phyloP scores from a whole-genome alignment of 345 rosid species.

The Citrus mangshanensis region DNA sequence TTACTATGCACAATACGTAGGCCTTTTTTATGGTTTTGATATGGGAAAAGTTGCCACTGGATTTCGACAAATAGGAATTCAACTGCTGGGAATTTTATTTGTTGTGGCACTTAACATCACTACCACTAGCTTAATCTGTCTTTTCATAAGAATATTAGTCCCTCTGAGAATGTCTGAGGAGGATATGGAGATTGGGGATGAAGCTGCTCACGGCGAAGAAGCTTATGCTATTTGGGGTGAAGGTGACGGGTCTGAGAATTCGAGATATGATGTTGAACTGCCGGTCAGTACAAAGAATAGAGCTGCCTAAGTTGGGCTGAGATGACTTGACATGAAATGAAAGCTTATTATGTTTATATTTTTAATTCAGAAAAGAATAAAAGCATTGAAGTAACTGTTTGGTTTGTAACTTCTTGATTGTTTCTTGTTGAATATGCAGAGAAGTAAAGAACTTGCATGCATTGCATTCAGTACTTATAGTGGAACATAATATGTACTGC shows the following conservation, averaged over 20 bases:
- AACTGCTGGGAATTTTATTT: slow-evolving; percentile 30
- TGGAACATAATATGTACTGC: neutral
- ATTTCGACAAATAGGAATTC: slow-evolving; percentile 38
- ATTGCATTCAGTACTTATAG: neutral
- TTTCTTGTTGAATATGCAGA: neutral
- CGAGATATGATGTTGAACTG: slow-evolving; percentile 13
- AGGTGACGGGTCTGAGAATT: slow-evolving; percentile 16
- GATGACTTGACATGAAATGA: neutral
- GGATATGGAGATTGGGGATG: slow-evolving; percentile 50
- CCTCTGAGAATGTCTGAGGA: slow-evolving; percentile 46
- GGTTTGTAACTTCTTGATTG: neutral
- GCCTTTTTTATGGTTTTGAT: slow-evolving; percentile 38
- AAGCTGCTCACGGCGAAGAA: slow-evolving; percentile 43
- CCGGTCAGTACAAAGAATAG: neutral
- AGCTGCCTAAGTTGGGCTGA: neutral
- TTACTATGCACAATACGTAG: slow-evolving; percentile 12
- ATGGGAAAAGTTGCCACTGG: slow-evolving; percentile 19
- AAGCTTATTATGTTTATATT: neutral
- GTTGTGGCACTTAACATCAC: slow-evolving; percentile 23
- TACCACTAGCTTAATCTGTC: slow-evolving; percentile 35
- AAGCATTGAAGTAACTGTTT: neutral
- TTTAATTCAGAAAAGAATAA: neutral
- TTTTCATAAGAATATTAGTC: slow-evolving; percentile 20
- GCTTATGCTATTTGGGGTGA: slow-evolving; percentile 39
- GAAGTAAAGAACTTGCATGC: neutral